Conservation (phyloP, 2,329 filamentous ascomycete genomes). For the Ampelomyces quisqualis region DNA sequence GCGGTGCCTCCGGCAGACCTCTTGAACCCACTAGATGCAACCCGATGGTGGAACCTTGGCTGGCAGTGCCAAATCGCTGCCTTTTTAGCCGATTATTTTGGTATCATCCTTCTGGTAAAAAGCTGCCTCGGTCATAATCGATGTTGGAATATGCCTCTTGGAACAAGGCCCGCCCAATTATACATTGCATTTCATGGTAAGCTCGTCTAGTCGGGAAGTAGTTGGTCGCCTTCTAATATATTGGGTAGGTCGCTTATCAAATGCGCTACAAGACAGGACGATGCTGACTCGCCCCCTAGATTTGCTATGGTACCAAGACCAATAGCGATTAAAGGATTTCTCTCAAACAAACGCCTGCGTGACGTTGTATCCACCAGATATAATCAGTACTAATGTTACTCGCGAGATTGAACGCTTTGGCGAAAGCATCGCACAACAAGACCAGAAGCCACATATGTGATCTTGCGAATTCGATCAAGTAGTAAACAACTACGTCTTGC, state of each 20-base stretch:
- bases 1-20: no score
- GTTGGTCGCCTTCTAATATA: conserved; percentile 60
- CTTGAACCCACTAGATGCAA: conserved; percentile 1
- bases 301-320: conserved; percentile 28
- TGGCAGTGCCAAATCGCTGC: background rate
- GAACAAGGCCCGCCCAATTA: conserved; percentile 65
- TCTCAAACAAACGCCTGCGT: conserved; percentile 22
- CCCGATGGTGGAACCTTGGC: conserved; percentile 1
- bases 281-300: conserved; percentile 39
- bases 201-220: conserved; percentile 67
- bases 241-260: conserved; percentile 53
- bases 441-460: conserved; percentile 43
- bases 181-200: conserved; percentile 55
- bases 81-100: background rate
- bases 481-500: conserved; percentile 14
- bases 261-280: conserved; percentile 48
- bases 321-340: conserved; percentile 38
- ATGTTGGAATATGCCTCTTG: conserved; percentile 60
- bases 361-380: conserved; percentile 39
- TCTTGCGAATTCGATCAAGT: conserved; percentile 41
- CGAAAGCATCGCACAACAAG: conserved; percentile 39
- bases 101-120: conserved; percentile 22
- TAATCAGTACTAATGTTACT: conserved; percentile 37
- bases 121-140: conserved; percentile 47
- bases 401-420: conserved; percentile 38